Percentiles rank a stretch among this genome's conserved stretches.
Evolutionary conservation across 1,139 yeast species (phyloP).

Genomic region (Entelexis paramagnoliae): DNA sequence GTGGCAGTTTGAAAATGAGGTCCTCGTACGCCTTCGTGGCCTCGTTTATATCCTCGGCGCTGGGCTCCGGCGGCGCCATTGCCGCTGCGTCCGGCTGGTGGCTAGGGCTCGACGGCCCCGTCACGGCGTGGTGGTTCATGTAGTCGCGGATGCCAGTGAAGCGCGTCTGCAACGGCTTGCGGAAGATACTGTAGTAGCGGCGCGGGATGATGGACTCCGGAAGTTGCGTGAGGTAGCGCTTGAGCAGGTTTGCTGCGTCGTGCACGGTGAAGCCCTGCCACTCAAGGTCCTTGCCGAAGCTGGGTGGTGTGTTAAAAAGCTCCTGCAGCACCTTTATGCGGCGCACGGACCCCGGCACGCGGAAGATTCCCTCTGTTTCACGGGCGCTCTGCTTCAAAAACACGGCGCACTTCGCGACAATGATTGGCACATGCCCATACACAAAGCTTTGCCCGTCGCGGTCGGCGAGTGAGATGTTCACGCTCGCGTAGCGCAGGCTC

Average conservation of each 20-base stretch:
- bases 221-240: conserved; percentile 75
- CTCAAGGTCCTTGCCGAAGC: conserved; percentile 70
- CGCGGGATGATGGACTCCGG: conserved; percentile 90
- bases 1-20: conserved; percentile 58
- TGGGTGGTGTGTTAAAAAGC: conserved; percentile 76
- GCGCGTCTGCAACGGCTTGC: conserved; percentile 56
- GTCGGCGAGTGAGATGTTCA: conserved; percentile 54
- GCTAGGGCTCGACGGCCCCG: conserved; percentile 2
- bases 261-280: conserved; percentile 98
- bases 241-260: conserved; percentile 84
- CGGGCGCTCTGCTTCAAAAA: conserved; percentile 57
- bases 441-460: conserved; percentile 45
- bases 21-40: conserved; percentile 63
- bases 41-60: conserved; percentile 45
- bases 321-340: conserved; percentile 78
- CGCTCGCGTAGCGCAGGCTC: conserved; percentile 65
- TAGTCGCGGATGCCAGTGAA: conserved; percentile 53
- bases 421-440: conserved; percentile 73
- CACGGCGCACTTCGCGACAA: conserved; percentile 94
- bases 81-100: background rate
- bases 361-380: conserved; percentile 77
- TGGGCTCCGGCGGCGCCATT: conserved; percentile 1
- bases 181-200: conserved; percentile 61
- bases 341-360: conserved; percentile 87
- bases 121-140: conserved; percentile 40